These are phyloP conservation scores for Solanum chiquidenum DNA, from an alignment of 257 asterid genomes.

Conservation along the genomic window DNA sequence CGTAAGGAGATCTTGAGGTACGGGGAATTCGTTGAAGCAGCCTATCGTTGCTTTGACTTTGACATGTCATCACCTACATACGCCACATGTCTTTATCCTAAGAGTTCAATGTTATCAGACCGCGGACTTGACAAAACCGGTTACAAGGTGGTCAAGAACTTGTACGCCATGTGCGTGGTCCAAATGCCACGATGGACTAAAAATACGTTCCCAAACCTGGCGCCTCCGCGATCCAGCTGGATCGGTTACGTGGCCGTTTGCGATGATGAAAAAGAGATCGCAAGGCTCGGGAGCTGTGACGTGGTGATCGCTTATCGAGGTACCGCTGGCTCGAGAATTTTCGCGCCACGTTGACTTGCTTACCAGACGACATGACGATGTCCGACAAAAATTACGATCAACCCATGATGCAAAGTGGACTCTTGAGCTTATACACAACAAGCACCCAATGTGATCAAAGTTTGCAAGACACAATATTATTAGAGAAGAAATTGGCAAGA, in stretches of 20 bases:
- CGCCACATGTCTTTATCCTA: slow-evolving; percentile 32
- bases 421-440: slow-evolving; percentile 69
- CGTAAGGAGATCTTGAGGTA: slow-evolving; percentile 63
- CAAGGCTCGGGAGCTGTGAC: slow-evolving; percentile 57
- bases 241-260: slow-evolving; percentile 87
- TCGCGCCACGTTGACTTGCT: slow-evolving; percentile 39
- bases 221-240: slow-evolving; percentile 57
- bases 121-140: slow-evolving; percentile 31
- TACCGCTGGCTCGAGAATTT: slow-evolving; percentile 82
- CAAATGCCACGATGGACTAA: slow-evolving; percentile 49
- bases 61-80: slow-evolving; percentile 51
- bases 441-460: slow-evolving; percentile 12
- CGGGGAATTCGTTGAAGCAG: slow-evolving; percentile 75
- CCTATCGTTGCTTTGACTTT: slow-evolving; percentile 63
- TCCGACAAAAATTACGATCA: not conserved
- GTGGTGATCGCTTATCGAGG: slow-evolving; percentile 80
- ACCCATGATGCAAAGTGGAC: slow-evolving; percentile 78
- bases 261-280: slow-evolving; percentile 40
- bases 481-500: slow-evolving; percentile 24
- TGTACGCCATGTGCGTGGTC: slow-evolving; percentile 60
- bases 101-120: slow-evolving; percentile 15
- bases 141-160: slow-evolving; percentile 33
- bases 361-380: slow-evolving; percentile 44
- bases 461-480: slow-evolving; percentile 33
- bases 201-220: slow-evolving; percentile 27